Conservation (phyloP, 129 eudicot species). For the sunflower (Helianthus annuus) region DNA sequence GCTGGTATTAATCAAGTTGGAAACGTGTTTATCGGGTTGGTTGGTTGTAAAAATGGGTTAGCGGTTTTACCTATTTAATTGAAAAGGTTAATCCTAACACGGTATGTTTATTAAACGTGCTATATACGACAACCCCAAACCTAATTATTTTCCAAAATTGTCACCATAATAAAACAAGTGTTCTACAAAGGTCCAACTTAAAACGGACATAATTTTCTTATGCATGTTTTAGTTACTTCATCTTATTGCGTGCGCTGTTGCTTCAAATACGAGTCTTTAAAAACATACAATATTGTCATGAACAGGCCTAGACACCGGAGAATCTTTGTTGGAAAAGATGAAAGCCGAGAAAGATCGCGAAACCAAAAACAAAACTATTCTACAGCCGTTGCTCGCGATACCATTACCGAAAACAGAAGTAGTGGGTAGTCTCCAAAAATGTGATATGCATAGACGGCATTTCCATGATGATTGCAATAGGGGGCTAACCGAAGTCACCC, state of each 20-base stretch:
- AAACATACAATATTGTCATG: neutral
- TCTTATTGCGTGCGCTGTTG: neutral
- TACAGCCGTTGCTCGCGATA: slow-evolving; percentile 60
- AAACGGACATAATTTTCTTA: neutral
- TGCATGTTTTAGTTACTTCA: neutral
- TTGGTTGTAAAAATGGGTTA: too few relatives aligned
- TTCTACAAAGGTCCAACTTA: neutral
- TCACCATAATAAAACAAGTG: neutral
- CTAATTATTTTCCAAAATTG: too few relatives aligned
- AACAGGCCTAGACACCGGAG: slow-evolving; percentile 76
- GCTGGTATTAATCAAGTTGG: too few relatives aligned
- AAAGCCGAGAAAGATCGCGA: slow-evolving; percentile 42
- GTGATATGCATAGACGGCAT: slow-evolving; percentile 55
- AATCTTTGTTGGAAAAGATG: slow-evolving; percentile 61
- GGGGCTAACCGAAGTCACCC: slow-evolving; percentile 39
- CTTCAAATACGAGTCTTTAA: neutral
- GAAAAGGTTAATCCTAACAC: too few relatives aligned
- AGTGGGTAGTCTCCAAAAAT: slow-evolving; percentile 41
- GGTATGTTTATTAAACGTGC: too few relatives aligned
- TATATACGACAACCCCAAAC: too few relatives aligned
- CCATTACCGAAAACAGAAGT: slow-evolving; percentile 18
- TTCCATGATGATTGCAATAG: slow-evolving; percentile 46
- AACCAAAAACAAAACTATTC: slow-evolving; percentile 38
- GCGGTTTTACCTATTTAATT: too few relatives aligned
- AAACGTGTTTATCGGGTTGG: too few relatives aligned